Percentiles rank a stretch among this genome's conserved stretches.
Evolutionary conservation across 352 stramenopile species (phyloP).

Genomic region (Globisporangium yorkense): DNA sequence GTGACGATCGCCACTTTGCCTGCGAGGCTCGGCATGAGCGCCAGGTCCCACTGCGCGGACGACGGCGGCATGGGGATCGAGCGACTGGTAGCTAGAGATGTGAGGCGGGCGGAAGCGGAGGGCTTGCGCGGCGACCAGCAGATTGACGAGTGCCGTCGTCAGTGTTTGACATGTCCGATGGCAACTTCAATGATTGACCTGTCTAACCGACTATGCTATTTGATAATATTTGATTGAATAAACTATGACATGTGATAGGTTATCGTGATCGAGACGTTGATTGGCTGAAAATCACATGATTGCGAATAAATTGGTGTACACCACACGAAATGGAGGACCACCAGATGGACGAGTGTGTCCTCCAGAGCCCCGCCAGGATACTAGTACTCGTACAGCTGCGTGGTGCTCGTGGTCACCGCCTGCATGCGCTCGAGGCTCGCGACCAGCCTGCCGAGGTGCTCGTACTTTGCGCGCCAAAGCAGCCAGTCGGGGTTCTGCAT

Average conservation of each 20-base stretch:
- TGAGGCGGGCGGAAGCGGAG: background rate
- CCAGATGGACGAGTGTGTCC: background rate
- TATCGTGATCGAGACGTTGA: conserved; percentile 9
- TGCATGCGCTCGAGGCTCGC: background rate
- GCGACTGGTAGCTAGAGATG: background rate
- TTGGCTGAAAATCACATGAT: conserved; percentile 23
- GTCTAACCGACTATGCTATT: too few relatives aligned
- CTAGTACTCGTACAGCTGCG: background rate
- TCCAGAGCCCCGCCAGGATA: background rate
- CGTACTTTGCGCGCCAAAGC: background rate
- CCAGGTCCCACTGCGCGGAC: conserved; percentile 26
- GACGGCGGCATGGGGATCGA: conserved; percentile 29
- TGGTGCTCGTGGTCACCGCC: background rate
- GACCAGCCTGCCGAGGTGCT: background rate
- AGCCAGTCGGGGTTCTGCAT: background rate
- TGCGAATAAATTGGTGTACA: conserved; percentile 3
- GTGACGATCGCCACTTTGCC: conserved; percentile 30
- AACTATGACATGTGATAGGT: background rate
- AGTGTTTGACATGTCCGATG: too few relatives aligned
- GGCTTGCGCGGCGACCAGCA: conserved; percentile 2
- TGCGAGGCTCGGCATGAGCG: conserved; percentile 28
- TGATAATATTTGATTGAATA: too few relatives aligned
- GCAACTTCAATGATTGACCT: too few relatives aligned
- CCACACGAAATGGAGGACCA: background rate
- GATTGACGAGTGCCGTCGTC: background rate